Base-by-base conservation (phyloP, 495 filamentous ascomycete species). In the Aspergillus steynii region DNA sequence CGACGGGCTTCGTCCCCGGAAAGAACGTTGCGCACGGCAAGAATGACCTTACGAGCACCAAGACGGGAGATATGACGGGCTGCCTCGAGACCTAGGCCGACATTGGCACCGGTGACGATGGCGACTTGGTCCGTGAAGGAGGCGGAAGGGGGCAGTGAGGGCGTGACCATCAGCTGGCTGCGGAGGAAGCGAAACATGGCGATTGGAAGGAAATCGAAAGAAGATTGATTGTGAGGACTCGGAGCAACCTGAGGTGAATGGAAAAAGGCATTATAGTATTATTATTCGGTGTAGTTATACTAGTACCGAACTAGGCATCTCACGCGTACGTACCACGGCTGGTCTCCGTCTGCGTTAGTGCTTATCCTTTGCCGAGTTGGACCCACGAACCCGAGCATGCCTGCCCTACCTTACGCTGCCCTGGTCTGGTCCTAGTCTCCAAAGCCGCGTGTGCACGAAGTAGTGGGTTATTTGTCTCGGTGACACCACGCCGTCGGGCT, bases 81-180 rank as follows among this genome's bases (percentile, higher is more conserved):
- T 32, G 78, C 77, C 63, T 82, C 77, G 2, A 78, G 65, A n/a
- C 85, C 85, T 0, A 87, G 71, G 3, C 85, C 85, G 4, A 73
- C 71, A 65, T 82, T 86, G 53, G 73, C 60, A 9, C 85, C 85
- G 4, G 81, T 86, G 26, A 87, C 63, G 47, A 87, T 80, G 27
- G 77, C 73, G 0, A 73, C 79, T 59, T 83, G 72, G 7, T 72
- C 73, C 2, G 71, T 62, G 48, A 78, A 80, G 45, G 70, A 68
- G 14, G 57, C 58, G 0, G 64, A 71, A 42, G 37, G 9, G 2
- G 80, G 82, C 20, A 67, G 61, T 8, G 63, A 52, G 1, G 73
- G 74, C 5, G 63, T 77, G 27, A 77, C 58, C 55, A 82, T 75
- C 14, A 82, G 65, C 69, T 86, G 83, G 4, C 68, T 68, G 62